Evolutionary conservation across 2,329 filamentous ascomycete genomes (phyloP), one percentile per base, ranked within the genome.

Genomic region (Chaetomium strumarium): DNA sequence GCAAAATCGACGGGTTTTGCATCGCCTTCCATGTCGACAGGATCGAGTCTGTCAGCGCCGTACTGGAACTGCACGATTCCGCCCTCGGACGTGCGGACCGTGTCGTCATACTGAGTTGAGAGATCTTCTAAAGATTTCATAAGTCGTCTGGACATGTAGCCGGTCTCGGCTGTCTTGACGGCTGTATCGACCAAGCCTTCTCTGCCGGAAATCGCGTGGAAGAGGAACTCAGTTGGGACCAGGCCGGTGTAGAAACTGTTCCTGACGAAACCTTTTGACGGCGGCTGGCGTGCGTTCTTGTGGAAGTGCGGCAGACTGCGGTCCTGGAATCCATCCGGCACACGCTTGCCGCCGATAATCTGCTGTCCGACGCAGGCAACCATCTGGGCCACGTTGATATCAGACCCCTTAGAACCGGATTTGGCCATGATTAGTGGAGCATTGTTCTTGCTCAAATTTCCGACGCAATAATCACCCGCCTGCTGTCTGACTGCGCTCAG

Each of bases 321-420:
- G 68, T 97, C 92, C 67, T 97, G 92, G 72, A 99, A 99, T 7
- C 93, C 93, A 70, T 99, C 90, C 41, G 89, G 81, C 31, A 99
- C 91, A 80, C 93, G 91, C 64, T 88, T 83, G 45, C 90, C 90
- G 55, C 88, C 88, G 64, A 99, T 97, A 80, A 97, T 96, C 63
- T 99, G 93, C 71, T 99, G 93, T 46, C 93, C 93, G 66, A 99
- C 93, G 54, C 91, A 84, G 52, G 93, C 92, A 67, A 97, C 88
- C 93, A 99, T 99, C 74, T 99, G 93, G 9, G 93, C 93, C 33
- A 99, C 93, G 76, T 99, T 99, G 75, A 99, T 95, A 63, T 89
- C 87, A 5, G 90, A 96, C 67, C 93, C 93, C 70, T 99, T 99
- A 49, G 92, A 97, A 45, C 93, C 93, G 12, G 90, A 97, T 57